These are phyloP conservation scores for slime mould (Dictyostelium discoideum) DNA, from an alignment of 78 protist genomes.

Conservation along the genomic window DNA sequence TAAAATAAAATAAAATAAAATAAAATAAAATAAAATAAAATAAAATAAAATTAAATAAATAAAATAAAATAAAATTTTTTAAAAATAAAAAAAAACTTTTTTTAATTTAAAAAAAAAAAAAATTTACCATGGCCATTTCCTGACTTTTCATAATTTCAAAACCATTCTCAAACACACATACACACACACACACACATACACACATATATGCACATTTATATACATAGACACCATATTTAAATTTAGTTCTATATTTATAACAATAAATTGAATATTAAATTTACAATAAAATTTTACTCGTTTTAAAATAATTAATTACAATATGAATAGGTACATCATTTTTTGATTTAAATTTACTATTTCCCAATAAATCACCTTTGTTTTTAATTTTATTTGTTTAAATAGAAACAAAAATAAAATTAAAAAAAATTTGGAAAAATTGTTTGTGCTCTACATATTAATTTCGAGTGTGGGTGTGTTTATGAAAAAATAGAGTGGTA, in stretches of 20 bases:
- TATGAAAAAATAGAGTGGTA: too few species aligned
- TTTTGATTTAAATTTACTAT: not conserved
- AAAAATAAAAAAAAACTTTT: not conserved
- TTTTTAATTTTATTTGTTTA: too few species aligned
- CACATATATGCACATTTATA: not conserved
- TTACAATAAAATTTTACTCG: not conserved
- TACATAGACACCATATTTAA: too few species aligned
- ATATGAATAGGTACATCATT: not conserved
- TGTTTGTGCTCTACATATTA: not conserved
- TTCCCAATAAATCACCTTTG: not conserved
- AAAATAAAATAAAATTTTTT: too few species aligned
- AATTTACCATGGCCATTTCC: not conserved
- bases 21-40: too few species aligned
- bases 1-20: too few species aligned
- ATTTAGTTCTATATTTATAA: too few species aligned
- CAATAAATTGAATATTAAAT: not conserved
- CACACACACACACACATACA: not conserved
- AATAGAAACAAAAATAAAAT: not conserved
- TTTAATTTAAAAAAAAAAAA: too few species aligned
- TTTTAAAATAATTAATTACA: not conserved
- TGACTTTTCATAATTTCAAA: not conserved
- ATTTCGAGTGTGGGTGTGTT: not conserved
- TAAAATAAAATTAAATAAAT: too few species aligned
- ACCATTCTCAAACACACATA: not conserved
- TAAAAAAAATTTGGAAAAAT: too few species aligned